Conservation (phyloP, 345 rosid species). For the Eucalyptus sp. region DNA sequence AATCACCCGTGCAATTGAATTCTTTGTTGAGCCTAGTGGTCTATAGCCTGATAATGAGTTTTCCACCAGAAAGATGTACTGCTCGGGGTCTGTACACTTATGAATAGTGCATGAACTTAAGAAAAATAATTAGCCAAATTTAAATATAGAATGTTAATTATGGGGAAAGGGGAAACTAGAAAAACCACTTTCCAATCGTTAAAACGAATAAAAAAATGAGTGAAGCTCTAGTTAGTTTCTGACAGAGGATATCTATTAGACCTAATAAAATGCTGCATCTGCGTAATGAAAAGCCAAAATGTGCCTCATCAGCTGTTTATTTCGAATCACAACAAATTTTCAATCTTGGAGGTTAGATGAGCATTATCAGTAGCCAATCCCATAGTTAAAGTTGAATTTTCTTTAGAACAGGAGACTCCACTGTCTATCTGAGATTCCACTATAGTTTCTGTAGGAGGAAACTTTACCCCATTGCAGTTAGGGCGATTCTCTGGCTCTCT, state of each 20-base stretch:
- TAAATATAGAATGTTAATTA: background rate
- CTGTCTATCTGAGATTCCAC: background rate
- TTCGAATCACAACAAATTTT: background rate
- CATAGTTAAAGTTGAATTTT: background rate
- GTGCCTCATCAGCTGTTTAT: background rate
- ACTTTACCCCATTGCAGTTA: background rate
- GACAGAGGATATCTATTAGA: background rate
- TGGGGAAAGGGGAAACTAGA: background rate
- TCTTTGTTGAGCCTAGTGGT: background rate
- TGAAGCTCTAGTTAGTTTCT: background rate
- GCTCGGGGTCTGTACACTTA: background rate
- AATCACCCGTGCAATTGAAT: background rate
- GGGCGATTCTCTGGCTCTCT: background rate
- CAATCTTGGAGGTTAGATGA: background rate
- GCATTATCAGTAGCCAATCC: background rate
- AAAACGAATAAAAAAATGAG: background rate
- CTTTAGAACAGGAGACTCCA: background rate
- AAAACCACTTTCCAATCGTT: background rate
- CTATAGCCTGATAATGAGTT: background rate
- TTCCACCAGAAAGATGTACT: background rate
- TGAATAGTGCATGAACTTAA: background rate
- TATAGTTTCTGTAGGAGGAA: background rate
- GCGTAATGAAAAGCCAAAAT: background rate
- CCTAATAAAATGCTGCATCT: background rate
- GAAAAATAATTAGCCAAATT: background rate